A percentile compares a stretch with the other conserved stretches of the same genome.
Evolutionary conservation across 352 stramenopile species (phyloP).

Genomic region (Phytophthora constricta): DNA sequence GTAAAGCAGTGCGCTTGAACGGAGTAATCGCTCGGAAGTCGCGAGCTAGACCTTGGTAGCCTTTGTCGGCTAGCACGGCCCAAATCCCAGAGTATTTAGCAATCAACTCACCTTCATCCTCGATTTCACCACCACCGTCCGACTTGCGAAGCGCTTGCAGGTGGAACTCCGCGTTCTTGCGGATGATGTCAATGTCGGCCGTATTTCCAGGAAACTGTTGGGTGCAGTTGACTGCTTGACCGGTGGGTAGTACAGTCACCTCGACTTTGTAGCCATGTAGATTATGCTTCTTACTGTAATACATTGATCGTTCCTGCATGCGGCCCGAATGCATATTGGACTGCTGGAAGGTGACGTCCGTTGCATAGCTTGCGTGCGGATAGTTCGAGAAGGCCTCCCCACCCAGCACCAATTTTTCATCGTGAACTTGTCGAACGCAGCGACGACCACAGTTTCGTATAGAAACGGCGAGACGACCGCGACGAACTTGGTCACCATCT

Average conservation of each 20-base stretch:
- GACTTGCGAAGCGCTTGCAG: conserved; percentile 1
- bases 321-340: conserved; percentile 9
- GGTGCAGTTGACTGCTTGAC: conserved; percentile 18
- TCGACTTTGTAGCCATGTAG: conserved; percentile 31
- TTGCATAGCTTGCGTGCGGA: conserved; percentile 22
- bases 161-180: conserved; percentile 13
- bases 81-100: conserved; percentile 1
- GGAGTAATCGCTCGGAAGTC: conserved; percentile 9
- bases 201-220: conserved; percentile 7
- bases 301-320: neutral
- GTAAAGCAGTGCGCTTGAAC: neutral
- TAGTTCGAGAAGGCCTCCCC: conserved; percentile 13
- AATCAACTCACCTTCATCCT: neutral
- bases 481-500: conserved; percentile 2
- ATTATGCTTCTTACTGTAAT: conserved; percentile 23
- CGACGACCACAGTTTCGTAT: neutral
- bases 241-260: conserved; percentile 23
- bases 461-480: neutral
- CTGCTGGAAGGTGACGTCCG: conserved; percentile 29
- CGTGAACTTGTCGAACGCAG: neutral
- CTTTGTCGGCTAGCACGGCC: conserved; percentile 6
- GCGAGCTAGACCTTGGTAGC: conserved; percentile 6
- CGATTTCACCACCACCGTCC: neutral
- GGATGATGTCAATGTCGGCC: conserved; percentile 12
- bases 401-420: conserved; percentile 7